Evolutionary conservation across 2,329 filamentous ascomycete genomes (phyloP).

Genomic region (Parasarocladium wereldwijsianum): DNA sequence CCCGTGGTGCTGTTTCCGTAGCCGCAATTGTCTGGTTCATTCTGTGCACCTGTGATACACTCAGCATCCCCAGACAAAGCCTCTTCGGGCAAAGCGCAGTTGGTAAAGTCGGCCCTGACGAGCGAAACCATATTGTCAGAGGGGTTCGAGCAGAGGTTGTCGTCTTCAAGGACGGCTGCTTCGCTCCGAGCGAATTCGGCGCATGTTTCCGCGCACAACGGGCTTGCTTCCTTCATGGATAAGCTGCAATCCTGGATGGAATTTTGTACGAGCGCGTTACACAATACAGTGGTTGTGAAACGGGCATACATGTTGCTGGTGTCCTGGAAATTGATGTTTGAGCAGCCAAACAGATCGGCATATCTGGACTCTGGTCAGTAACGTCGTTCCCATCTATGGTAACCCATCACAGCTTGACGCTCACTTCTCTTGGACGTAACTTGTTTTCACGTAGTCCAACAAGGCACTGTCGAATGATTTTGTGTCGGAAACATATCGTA

Average conservation of each 20-base stretch:
- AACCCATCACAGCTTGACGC: conserved; percentile 13
- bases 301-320: conserved; percentile 77
- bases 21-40: conserved; percentile 80
- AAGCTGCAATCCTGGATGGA: conserved; percentile 59
- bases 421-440: conserved; percentile 68
- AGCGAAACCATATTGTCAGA: conserved; percentile 52
- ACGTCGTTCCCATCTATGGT: background rate
- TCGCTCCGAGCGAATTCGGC: conserved; percentile 80
- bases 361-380: conserved; percentile 42
- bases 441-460: conserved; percentile 54
- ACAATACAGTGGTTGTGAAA: conserved; percentile 83
- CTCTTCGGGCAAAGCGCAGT: conserved; percentile 70
- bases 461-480: conserved; percentile 67
- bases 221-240: conserved; percentile 46
- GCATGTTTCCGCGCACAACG: conserved; percentile 82
- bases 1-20: conserved; percentile 58
- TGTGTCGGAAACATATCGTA: conserved; percentile 63
- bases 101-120: conserved; percentile 83
- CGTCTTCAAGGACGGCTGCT: conserved; percentile 65
- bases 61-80: conserved; percentile 55
- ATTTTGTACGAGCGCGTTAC: conserved; percentile 87
- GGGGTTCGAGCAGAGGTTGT: conserved; percentile 54
- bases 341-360: conserved; percentile 65
- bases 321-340: conserved; percentile 60
- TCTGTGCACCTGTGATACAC: conserved; percentile 63